Conservation (phyloP, 345 rosid genomes). For the Citrus medica region DNA sequence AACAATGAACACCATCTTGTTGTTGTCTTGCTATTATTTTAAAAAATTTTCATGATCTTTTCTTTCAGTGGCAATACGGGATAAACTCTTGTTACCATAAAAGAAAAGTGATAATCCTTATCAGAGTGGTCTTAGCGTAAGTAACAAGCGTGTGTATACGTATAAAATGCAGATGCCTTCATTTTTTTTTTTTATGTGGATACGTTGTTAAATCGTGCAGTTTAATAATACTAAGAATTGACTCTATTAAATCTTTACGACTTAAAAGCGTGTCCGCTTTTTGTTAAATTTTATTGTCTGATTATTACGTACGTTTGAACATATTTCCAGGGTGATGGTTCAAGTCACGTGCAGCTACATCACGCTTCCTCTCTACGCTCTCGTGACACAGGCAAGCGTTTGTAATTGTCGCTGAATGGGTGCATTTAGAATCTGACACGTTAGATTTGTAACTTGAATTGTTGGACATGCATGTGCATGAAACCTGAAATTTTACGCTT, state of each 20-base stretch:
- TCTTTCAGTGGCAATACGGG: slow-evolving; percentile 47
- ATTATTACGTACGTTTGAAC: not conserved
- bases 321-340: slow-evolving; percentile 44
- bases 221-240: no score
- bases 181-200: no score
- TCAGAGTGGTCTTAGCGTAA: slow-evolving; percentile 66
- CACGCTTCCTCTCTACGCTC: slow-evolving; percentile 81
- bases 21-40: no score
- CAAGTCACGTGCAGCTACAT: slow-evolving; percentile 69
- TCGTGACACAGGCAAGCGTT: slow-evolving; percentile 52
- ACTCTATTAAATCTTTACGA: rapidly evolving
- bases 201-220: rapidly evolving
- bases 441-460: no score
- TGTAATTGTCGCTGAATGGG: no score
- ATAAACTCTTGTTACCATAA: slow-evolving; percentile 65
- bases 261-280: no score
- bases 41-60: no score
- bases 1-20: no score
- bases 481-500: no score
- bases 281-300: no score
- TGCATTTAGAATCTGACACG: not conserved
- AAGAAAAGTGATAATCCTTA: slow-evolving; percentile 26
- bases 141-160: not conserved
- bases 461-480: no score
- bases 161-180: no score